Percentiles rank a stretch among this genome's conserved stretches.
Evolutionary conservation across 176 grass and related monocot genomes (phyloP).

Genomic region (Thinopyrum elongatum): DNA sequence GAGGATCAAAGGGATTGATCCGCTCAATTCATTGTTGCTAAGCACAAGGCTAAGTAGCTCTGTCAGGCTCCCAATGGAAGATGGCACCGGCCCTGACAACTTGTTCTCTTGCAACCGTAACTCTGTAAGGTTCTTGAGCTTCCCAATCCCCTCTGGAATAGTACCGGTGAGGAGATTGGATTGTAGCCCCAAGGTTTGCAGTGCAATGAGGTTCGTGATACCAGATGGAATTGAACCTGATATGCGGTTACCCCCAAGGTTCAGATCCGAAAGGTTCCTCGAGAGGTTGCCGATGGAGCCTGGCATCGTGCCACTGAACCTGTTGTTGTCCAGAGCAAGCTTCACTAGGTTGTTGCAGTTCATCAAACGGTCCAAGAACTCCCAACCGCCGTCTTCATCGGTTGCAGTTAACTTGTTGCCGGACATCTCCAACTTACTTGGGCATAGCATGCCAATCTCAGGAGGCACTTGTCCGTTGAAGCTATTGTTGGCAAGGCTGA

Average conservation of each 20-base stretch:
- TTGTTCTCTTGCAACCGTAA: too few species aligned
- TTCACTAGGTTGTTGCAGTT: slow-evolving; percentile 19
- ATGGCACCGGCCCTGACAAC: too few species aligned
- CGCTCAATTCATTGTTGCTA: too few species aligned
- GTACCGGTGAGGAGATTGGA: too few species aligned
- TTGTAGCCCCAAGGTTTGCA: too few species aligned
- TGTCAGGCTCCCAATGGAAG: too few species aligned
- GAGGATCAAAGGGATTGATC: too few species aligned
- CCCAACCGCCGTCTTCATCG: background rate
- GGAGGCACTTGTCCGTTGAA: slow-evolving; percentile 21
- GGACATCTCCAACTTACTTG: background rate
- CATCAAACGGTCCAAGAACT: slow-evolving; percentile 22
- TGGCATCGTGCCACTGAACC: slow-evolving; percentile 23
- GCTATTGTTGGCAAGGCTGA: slow-evolving; percentile 33
- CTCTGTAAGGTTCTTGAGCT: too few species aligned
- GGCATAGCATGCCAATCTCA: slow-evolving; percentile 18
- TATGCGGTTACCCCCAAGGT: slow-evolving; percentile 31
- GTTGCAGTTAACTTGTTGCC: background rate
- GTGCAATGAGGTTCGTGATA: slow-evolving; percentile 24
- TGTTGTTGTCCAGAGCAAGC: slow-evolving; percentile 31
- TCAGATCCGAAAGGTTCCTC: slow-evolving; percentile 4
- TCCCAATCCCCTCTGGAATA: too few species aligned
- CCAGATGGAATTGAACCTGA: slow-evolving; percentile 28
- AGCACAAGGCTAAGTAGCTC: too few species aligned
- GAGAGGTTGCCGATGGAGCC: slow-evolving; percentile 23